Conservation (phyloP, 306 rosid genomes). For the Glycine latifolia region DNA sequence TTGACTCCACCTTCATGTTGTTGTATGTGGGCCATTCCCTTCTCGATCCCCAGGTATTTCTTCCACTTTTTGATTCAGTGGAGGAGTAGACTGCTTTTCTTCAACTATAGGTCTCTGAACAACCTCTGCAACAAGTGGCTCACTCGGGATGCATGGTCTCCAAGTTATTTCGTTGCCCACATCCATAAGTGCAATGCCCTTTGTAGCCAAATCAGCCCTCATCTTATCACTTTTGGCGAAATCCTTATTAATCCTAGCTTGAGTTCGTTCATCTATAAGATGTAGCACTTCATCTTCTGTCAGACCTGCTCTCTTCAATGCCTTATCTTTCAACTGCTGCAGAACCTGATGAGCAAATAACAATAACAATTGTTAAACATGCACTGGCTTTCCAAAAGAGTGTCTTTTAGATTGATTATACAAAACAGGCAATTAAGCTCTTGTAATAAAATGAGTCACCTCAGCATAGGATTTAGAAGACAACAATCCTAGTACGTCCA, state of each 20-base stretch:
- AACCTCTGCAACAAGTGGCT: conserved; percentile 43
- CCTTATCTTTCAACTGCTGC: conserved; percentile 79
- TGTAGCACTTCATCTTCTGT: conserved; percentile 71
- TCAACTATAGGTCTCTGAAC: conserved; percentile 47
- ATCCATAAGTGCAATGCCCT: conserved; percentile 94
- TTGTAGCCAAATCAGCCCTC: conserved; percentile 70
- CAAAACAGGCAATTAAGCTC: neutral
- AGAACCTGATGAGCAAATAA: conserved; percentile 64
- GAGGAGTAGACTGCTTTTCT: conserved; percentile 41
- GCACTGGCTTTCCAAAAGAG: neutral
- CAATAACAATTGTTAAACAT: conserved; percentile 26
- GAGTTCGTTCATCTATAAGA: conserved; percentile 72
- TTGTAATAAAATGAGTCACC: conserved; percentile 57
- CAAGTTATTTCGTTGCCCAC: conserved; percentile 79
- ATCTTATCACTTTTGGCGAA: conserved; percentile 76
- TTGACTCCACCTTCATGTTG: conserved; percentile 37
- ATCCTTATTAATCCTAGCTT: conserved; percentile 82
- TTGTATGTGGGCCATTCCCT: conserved; percentile 40
- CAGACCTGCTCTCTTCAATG: conserved; percentile 79
- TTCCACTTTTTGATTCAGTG: conserved; percentile 28
- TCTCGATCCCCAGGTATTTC: conserved; percentile 38
- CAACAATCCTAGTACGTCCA: conserved; percentile 69
- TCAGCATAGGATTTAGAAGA: conserved; percentile 62
- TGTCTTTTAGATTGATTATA: neutral
- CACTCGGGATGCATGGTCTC: conserved; percentile 75